Base-by-base conservation (phyloP, 2,329 filamentous ascomycete genomes). In the Bipolaris zeicola region DNA sequence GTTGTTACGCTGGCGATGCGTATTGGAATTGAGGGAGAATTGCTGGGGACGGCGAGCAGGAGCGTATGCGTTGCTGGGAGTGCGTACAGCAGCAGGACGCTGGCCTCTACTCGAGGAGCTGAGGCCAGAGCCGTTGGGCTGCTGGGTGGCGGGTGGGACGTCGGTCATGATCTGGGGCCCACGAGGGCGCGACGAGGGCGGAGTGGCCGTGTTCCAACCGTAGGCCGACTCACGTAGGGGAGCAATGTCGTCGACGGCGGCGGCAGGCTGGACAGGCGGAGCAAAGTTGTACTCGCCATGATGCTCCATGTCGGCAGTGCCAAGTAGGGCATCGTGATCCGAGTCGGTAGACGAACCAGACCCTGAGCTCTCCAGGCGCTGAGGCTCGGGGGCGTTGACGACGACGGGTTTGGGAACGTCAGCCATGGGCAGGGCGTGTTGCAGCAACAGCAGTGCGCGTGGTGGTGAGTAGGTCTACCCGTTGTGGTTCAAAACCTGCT, bases 1-100 rank as follows among this genome's bases (percentile, higher is more conserved):
- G 6, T 80, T 82, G 6, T 84, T 86, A 58, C 86, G 82, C 60
- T 83, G 80, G 53, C 82, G 81, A 62, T 79, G 79, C 20, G 74
- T 77, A 33, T 59, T 62, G 31, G 65, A 77, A 66, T 77, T 78
- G 55, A 80, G 63, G 6, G 78, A 77, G 64, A 80, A 81, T 66
- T 82, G 80, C 57, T 78, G 73, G 5, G 81, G 81, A 36, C 80
- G 71, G 45, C 81, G 74, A 39, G 79, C 74, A 13, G 81, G 81
- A 16, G 77, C 77, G 63, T 83, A 83, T 41, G 81, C 78, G 60
- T 81, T 82, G 37, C 78, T 80, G 18, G 80, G 80, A 24, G 79
- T 80, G 52, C 81, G 68, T 10, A 78, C 72, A n/a, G 78, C 77
- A 2, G 63, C 63, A 13, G 81, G 81, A 26, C 81, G 74, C 18